Evolutionary conservation across 2,329 filamentous ascomycete genomes (phyloP).

Genomic region (Aureobasidium lini): DNA sequence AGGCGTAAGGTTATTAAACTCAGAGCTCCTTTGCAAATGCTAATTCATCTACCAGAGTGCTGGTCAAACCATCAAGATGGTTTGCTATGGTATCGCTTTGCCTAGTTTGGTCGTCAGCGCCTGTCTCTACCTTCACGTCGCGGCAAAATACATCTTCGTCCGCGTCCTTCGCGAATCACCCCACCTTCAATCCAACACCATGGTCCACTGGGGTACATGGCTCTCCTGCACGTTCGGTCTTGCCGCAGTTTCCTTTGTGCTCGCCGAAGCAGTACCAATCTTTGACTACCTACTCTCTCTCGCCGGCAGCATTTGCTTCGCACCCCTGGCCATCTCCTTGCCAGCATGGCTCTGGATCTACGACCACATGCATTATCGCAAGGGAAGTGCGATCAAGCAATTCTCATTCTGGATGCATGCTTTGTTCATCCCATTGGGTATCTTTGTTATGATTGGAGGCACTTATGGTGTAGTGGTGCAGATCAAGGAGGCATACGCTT

Average conservation of each 20-base stretch:
- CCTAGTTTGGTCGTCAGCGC: constrained; percentile 47
- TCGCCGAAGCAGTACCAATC: constrained; percentile 48
- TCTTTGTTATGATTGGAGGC: constrained; percentile 42
- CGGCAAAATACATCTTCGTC: constrained; percentile 51
- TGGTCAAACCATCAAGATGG: constrained; percentile 52
- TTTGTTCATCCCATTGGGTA: constrained; percentile 37
- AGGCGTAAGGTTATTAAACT: constrained; percentile 27
- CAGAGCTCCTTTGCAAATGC: background rate
- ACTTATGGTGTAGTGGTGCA: constrained; percentile 45
- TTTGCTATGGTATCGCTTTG: constrained; percentile 53
- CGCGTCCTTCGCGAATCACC: constrained; percentile 44
- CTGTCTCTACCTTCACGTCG: constrained; percentile 42
- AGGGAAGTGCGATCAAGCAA: constrained; percentile 30
- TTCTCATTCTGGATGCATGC: constrained; percentile 35
- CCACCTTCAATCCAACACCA: constrained; percentile 46
- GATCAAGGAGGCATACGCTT: constrained; percentile 46
- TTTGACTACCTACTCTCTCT: constrained; percentile 47
- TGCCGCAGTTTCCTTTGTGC: constrained; percentile 39
- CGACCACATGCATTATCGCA: constrained; percentile 38
- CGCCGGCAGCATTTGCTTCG: constrained; percentile 44
- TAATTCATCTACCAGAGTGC: constrained; percentile 34
- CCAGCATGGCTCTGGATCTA: constrained; percentile 47
- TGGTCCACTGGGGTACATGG: constrained; percentile 47
- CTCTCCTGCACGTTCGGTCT: constrained; percentile 38
- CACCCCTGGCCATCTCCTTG: constrained; percentile 42